phyloP scores from a whole-genome alignment of 2,329 filamentous ascomycete species.

The Epichloe gansuensis region DNA sequence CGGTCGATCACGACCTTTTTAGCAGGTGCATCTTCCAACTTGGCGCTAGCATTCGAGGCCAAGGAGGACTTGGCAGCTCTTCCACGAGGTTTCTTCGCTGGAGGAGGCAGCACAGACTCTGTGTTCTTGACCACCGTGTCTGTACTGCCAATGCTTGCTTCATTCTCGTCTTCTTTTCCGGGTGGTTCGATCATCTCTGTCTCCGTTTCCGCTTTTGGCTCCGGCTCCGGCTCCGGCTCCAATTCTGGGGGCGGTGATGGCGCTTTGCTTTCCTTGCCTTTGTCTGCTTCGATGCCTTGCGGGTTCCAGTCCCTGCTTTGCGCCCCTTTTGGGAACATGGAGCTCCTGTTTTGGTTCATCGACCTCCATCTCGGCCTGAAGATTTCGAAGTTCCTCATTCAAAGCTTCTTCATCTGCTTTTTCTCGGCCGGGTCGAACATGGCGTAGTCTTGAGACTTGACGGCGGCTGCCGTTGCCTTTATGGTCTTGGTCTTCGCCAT shows the following conservation, averaged over 20 bases:
- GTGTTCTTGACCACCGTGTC: conserved; percentile 30
- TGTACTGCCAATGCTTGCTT: conserved; percentile 27
- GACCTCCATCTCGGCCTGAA: conserved; percentile 37
- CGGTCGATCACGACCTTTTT: conserved; percentile 21
- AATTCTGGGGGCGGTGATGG: conserved; percentile 8
- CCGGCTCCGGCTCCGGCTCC: not conserved
- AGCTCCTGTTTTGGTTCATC: conserved; percentile 26
- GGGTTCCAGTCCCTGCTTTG: conserved; percentile 34
- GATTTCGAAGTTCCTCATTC: conserved; percentile 36
- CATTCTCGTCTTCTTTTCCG: conserved; percentile 10
- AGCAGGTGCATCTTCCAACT: conserved; percentile 9
- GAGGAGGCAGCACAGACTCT: conserved; percentile 9
- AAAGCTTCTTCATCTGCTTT: conserved; percentile 34
- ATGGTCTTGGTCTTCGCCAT: conserved; percentile 15
- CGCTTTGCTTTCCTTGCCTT: conserved; percentile 31
- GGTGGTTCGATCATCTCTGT: conserved; percentile 8
- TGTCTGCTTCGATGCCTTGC: conserved; percentile 41
- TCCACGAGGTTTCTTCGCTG: conserved; percentile 17
- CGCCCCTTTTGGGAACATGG: conserved; percentile 41
- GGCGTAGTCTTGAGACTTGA: conserved; percentile 29
- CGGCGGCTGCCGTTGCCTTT: conserved; percentile 17
- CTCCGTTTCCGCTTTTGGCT: conserved; percentile 10
- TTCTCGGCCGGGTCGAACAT: conserved; percentile 41
- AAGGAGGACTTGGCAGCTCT: conserved; percentile 13
- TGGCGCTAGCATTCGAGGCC: conserved; percentile 6